Evolutionary conservation across 2,329 filamentous ascomycete species (phyloP).

Genomic region (Didymella pinodella): DNA sequence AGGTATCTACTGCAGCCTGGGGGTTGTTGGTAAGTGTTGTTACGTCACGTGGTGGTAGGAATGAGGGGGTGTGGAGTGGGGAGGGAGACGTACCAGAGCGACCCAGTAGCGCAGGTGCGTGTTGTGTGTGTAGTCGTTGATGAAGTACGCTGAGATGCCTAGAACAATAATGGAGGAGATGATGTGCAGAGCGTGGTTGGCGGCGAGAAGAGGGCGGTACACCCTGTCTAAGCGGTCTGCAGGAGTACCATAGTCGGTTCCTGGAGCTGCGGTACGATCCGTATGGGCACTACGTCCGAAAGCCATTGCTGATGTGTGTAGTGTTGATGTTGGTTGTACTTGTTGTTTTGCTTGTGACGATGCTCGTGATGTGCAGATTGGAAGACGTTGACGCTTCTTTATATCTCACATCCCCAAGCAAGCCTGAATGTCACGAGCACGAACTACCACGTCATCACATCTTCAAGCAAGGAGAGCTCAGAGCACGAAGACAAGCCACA

Average conservation of each 20-base stretch:
- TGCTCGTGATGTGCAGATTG: background rate
- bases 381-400: background rate
- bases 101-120: constrained; percentile 30
- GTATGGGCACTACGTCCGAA: constrained; percentile 18
- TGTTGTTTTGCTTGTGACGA: background rate
- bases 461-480: constrained; percentile 16
- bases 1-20: constrained; percentile 24
- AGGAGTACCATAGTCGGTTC: constrained; percentile 6
- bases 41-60: background rate
- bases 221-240: constrained; percentile 17
- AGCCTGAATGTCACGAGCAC: background rate
- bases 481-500: background rate
- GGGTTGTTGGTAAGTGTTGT: background rate
- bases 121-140: constrained; percentile 21
- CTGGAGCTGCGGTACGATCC: background rate
- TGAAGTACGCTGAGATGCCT: constrained; percentile 31
- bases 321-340: background rate
- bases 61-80: background rate
- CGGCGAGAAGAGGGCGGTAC: constrained; percentile 26
- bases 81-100: background rate
- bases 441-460: constrained; percentile 14
- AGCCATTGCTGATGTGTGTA: constrained; percentile 1
- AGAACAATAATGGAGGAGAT: constrained; percentile 31
- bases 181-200: constrained; percentile 28
- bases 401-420: background rate